A percentile compares a stretch with the other conserved stretches of the same genome.
Evolutionary conservation across 768 basidiomycete genomes (phyloP).

Genomic region (Daedalea quercina): DNA sequence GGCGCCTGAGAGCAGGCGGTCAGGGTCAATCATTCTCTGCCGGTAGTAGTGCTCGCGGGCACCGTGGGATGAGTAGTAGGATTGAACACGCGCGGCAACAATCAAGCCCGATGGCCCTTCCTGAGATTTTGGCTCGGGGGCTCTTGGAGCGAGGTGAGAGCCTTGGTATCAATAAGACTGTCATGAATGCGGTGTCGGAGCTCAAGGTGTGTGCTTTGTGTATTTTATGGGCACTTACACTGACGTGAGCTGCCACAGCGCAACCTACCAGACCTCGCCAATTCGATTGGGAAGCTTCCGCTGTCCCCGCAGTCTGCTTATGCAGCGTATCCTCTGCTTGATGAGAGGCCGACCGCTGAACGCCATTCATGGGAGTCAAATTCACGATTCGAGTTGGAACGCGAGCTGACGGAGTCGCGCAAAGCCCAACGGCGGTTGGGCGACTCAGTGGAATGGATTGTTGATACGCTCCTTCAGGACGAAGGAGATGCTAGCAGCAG

Average conservation of each 20-base stretch:
- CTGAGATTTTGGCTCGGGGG: conserved; percentile 68
- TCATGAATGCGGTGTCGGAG: conserved; percentile 76
- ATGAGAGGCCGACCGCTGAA: conserved; percentile 51
- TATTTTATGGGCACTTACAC: conserved; percentile 1
- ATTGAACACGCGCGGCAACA: conserved; percentile 15
- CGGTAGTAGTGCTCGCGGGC: not conserved
- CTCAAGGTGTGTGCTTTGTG: conserved; percentile 45
- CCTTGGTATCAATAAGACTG: conserved; percentile 76
- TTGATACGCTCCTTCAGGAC: conserved; percentile 62
- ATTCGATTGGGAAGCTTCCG: conserved; percentile 56
- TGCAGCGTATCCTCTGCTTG: conserved; percentile 54
- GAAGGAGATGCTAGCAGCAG: conserved; percentile 33
- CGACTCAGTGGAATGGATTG: conserved; percentile 66
- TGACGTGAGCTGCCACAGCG: conserved; percentile 37
- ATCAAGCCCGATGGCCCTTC: conserved; percentile 42
- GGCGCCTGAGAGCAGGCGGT: conserved; percentile 28
- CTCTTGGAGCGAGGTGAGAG: conserved; percentile 72
- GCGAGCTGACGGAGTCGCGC: conserved; percentile 48
- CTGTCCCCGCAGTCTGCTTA: conserved; percentile 31
- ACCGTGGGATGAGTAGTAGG: not conserved
- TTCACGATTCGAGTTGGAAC: conserved; percentile 64
- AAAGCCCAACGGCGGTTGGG: conserved; percentile 59
- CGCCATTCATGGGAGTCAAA: conserved; percentile 65
- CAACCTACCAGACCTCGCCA: conserved; percentile 81
- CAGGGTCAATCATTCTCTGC: conserved; percentile 23